A percentile compares a stretch with the other conserved stretches of the same genome.
phyloP scores from a whole-genome alignment of 805 yeast genomes.

The Yamadazyma sp. region DNA sequence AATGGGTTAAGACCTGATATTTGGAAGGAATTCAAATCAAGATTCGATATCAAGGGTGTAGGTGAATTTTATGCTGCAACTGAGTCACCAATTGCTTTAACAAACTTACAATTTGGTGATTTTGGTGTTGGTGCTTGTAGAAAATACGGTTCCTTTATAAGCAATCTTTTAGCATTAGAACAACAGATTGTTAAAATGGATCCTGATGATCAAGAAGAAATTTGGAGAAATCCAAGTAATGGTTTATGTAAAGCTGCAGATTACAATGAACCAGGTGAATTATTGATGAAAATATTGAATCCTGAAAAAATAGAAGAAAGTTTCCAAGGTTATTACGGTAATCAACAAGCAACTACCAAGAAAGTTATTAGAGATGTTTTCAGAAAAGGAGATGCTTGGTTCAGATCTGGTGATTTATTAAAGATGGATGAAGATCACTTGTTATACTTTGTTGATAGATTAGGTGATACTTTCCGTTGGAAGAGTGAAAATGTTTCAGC shows the following conservation, averaged over 20 bases:
- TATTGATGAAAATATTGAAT: conserved; percentile 70
- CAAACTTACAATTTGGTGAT: conserved; percentile 73
- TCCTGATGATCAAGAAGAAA: conserved; percentile 69
- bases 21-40: conserved; percentile 74
- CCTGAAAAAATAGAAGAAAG: conserved; percentile 64
- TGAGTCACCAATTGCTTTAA: conserved; percentile 86
- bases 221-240: conserved; percentile 62
- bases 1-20: conserved; percentile 89
- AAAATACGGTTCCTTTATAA: conserved; percentile 65
- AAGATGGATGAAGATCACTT: conserved; percentile 63
- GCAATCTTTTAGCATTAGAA: conserved; percentile 46
- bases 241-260: conserved; percentile 60
- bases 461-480: conserved; percentile 97
- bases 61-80: conserved; percentile 95
- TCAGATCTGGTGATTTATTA: conserved; percentile 83
- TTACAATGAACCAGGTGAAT: conserved; percentile 77
- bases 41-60: conserved; percentile 71
- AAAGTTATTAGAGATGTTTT: conserved; percentile 74
- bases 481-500: conserved; percentile 94
- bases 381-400: conserved; percentile 86
- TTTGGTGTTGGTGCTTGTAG: conserved; percentile 88
- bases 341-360: conserved; percentile 71
- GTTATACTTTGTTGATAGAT: conserved; percentile 82
- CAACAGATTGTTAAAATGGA: conserved; percentile 72
- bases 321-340: conserved; percentile 88